A percentile compares a stretch with the other conserved stretches of the same genome.
Conservation (phyloP, 2,329 filamentous ascomycete genomes). For the Ilyonectria robusta region DNA sequence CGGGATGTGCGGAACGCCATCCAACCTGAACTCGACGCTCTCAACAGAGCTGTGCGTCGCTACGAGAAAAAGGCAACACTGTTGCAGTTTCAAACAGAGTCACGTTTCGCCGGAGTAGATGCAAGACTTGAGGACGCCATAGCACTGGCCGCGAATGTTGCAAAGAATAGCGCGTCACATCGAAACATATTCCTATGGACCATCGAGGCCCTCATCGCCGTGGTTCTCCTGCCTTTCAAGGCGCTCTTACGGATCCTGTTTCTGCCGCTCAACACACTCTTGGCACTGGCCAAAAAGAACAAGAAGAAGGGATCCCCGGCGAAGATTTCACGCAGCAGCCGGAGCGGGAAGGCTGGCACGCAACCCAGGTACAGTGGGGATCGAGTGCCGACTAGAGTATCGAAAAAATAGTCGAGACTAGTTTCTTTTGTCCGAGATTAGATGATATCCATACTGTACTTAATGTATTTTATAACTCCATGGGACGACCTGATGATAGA, state of each 20-base stretch:
- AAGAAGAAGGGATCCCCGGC: conserved; percentile 48
- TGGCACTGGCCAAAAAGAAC: conserved; percentile 53
- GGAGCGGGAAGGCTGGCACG: conserved; percentile 42
- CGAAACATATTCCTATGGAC: conserved; percentile 56
- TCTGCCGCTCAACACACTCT: conserved; percentile 59
- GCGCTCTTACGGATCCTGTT: conserved; percentile 56
- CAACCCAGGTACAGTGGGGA: conserved; percentile 55
- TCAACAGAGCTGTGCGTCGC: conserved; percentile 88
- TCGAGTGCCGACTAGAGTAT: conserved; percentile 52
- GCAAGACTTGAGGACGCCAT: conserved; percentile 81
- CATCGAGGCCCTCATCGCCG: conserved; percentile 53
- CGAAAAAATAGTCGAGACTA: conserved; percentile 43
- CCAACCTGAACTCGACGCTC: conserved; percentile 87
- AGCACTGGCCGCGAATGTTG: conserved; percentile 83
- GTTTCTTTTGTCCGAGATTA: conserved; percentile 11
- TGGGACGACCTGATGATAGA: not conserved
- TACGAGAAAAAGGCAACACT: conserved; percentile 92
- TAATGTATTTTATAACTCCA: conserved; percentile 19
- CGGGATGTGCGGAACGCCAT: conserved; percentile 75
- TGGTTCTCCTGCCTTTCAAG: conserved; percentile 60
- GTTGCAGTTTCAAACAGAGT: conserved; percentile 82
- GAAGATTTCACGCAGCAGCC: conserved; percentile 42
- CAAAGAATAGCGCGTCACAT: conserved; percentile 62
- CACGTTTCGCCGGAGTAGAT: conserved; percentile 80
- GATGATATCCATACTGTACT: conserved; percentile 15